These are phyloP conservation scores for Hyaloperonospora brassicae DNA, from an alignment of 352 stramenopile genomes.

Conservation along the genomic window DNA sequence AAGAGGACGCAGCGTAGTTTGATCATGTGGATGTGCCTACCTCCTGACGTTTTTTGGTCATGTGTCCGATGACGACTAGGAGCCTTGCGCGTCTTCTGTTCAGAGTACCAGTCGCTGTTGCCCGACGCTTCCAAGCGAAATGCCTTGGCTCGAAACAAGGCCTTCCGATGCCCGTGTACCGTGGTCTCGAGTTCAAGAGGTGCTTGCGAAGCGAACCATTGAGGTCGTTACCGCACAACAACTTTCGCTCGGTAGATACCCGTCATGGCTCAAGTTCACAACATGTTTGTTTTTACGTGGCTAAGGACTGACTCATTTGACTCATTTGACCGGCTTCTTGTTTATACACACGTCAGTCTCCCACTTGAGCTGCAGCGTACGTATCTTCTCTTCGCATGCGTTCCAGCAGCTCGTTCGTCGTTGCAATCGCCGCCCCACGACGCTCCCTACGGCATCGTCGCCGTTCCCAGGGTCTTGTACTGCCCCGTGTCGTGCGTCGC, in stretches of 20 bases:
- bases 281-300: slow-evolving; percentile 13
- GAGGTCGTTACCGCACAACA: background rate
- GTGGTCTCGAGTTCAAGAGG: slow-evolving; percentile 42
- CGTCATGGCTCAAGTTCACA: slow-evolving; percentile 10
- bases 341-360: slow-evolving; percentile 1
- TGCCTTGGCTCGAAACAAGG: slow-evolving; percentile 47
- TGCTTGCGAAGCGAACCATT: slow-evolving; percentile 4
- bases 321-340: slow-evolving; percentile 14
- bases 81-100: slow-evolving; percentile 38
- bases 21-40: background rate
- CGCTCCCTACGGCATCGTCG: slow-evolving; percentile 20
- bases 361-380: slow-evolving; percentile 1
- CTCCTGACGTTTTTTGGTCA: background rate
- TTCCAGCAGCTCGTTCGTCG: slow-evolving; percentile 15
- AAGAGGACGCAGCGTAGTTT: background rate
- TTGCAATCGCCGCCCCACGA: slow-evolving; percentile 23
- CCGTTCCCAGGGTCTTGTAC: slow-evolving; percentile 7
- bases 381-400: slow-evolving; percentile 11
- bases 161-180: slow-evolving; percentile 65
- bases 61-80: slow-evolving; percentile 1
- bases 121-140: slow-evolving; percentile 59
- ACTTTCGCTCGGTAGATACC: background rate
- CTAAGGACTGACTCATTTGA: background rate
- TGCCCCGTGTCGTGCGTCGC: slow-evolving; percentile 6
- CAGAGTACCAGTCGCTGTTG: slow-evolving; percentile 52